Evolutionary conservation across 768 basidiomycete genomes (phyloP).

Genomic region (Amanita pallidorosea): DNA sequence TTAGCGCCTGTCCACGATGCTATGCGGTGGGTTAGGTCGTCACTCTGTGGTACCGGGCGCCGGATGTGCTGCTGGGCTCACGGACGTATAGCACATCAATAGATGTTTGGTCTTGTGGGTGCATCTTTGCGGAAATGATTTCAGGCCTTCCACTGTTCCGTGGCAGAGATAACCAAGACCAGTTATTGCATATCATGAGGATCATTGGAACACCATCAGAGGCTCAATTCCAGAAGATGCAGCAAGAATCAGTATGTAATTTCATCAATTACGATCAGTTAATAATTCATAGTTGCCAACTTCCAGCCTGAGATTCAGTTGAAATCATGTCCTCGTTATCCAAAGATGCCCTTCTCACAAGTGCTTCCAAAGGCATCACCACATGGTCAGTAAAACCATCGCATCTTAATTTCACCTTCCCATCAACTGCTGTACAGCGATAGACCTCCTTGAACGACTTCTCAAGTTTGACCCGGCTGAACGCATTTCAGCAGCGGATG

Average conservation of each 20-base stretch:
- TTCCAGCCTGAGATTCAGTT: slow-evolving; percentile 69
- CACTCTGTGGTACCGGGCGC: slow-evolving; percentile 97
- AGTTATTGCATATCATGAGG: slow-evolving; percentile 95
- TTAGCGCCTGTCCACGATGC: background rate
- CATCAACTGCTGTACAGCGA: slow-evolving; percentile 36
- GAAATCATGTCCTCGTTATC: slow-evolving; percentile 82
- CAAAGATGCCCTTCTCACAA: slow-evolving; percentile 72
- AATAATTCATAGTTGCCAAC: slow-evolving; percentile 5
- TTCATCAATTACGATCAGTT: background rate
- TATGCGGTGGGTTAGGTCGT: slow-evolving; percentile 55
- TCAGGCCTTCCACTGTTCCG: slow-evolving; percentile 94
- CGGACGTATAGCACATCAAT: slow-evolving; percentile 97
- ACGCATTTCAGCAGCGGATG: slow-evolving; percentile 85
- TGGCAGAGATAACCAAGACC: slow-evolving; percentile 95
- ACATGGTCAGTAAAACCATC: slow-evolving; percentile 40
- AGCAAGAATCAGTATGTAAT: slow-evolving; percentile 70
- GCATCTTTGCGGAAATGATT: slow-evolving; percentile 99
- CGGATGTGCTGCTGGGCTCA: slow-evolving; percentile 93
- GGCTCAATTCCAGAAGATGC: slow-evolving; percentile 77
- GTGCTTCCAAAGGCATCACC: slow-evolving; percentile 80
- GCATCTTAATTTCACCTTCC: background rate
- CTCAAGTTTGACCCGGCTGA: slow-evolving; percentile 94
- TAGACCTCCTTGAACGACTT: slow-evolving; percentile 89
- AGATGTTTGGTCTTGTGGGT: slow-evolving; percentile 98
- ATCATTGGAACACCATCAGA: slow-evolving; percentile 94